These are phyloP conservation scores for Ophiocordyceps unilateralis DNA, from an alignment of 2,329 filamentous ascomycete species.

Conservation along the genomic window DNA sequence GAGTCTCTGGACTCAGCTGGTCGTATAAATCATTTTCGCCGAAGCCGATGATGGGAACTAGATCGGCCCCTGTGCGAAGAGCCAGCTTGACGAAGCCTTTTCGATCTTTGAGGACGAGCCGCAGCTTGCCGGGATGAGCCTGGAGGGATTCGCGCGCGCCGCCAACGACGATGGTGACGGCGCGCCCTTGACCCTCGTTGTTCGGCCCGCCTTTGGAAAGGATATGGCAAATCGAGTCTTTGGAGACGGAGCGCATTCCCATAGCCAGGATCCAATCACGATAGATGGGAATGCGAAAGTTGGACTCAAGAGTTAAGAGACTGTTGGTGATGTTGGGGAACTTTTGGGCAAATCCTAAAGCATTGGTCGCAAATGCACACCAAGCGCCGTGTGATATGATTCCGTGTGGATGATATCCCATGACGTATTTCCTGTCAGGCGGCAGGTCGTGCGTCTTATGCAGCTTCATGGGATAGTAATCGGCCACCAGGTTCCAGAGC, in stretches of 20 bases:
- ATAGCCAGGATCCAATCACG: slow-evolving; percentile 84
- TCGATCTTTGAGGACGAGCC: slow-evolving; percentile 63
- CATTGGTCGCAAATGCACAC: slow-evolving; percentile 79
- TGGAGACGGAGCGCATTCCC: slow-evolving; percentile 76
- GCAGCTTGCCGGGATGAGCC: slow-evolving; percentile 60
- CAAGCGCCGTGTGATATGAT: slow-evolving; percentile 97
- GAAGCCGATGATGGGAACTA: slow-evolving; percentile 87
- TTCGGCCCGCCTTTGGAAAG: slow-evolving; percentile 65
- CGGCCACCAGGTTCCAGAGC: slow-evolving; percentile 78
- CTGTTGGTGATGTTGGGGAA: slow-evolving; percentile 95
- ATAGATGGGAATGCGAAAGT: slow-evolving; percentile 88
- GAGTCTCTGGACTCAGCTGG: slow-evolving; percentile 59
- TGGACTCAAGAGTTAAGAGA: slow-evolving; percentile 81
- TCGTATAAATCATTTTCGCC: slow-evolving; percentile 96
- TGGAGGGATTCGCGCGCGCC: slow-evolving; percentile 86
- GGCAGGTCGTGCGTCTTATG: slow-evolving; percentile 71
- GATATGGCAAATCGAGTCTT: slow-evolving; percentile 80
- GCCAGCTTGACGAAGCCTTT: slow-evolving; percentile 93
- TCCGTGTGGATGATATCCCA: slow-evolving; percentile 93
- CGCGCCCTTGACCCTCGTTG: slow-evolving; percentile 72
- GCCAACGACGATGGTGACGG: slow-evolving; percentile 88
- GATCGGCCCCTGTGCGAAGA: slow-evolving; percentile 72
- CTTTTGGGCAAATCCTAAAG: slow-evolving; percentile 66
- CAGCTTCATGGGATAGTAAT: slow-evolving; percentile 77
- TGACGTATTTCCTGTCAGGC: slow-evolving; percentile 79